phyloP scores from a whole-genome alignment of 495 filamentous ascomycete genomes.

The Umbilicaria muhlenbergii region DNA sequence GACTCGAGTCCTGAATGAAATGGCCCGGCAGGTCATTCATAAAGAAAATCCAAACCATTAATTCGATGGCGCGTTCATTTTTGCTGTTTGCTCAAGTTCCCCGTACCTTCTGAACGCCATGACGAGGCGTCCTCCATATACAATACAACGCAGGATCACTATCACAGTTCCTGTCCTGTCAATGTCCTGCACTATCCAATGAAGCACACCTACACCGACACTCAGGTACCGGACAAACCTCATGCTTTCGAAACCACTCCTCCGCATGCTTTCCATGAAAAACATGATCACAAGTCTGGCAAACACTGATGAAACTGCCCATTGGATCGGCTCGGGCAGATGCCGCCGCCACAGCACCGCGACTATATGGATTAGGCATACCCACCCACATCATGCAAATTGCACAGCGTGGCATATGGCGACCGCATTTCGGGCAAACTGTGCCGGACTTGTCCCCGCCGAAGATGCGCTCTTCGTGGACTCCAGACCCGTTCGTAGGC shows the following conservation, averaged over 20 bases:
- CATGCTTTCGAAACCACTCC: conserved; percentile 72
- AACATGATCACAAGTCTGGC: conserved; percentile 76
- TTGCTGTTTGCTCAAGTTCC: too few relatives aligned
- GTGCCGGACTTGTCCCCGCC: conserved; percentile 20
- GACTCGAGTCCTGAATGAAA: too few relatives aligned
- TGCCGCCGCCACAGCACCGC: conserved; percentile 34
- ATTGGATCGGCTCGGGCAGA: conserved; percentile 8
- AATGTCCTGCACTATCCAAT: conserved; percentile 1
- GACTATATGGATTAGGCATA: conserved; percentile 50
- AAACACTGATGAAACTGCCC: conserved; percentile 53
- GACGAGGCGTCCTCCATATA: background rate
- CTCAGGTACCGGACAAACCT: conserved; percentile 75
- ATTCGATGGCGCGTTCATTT: too few relatives aligned
- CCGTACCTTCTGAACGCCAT: too few relatives aligned
- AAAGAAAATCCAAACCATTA: too few relatives aligned
- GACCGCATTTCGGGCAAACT: conserved; percentile 71
- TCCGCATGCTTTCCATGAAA: conserved; percentile 78
- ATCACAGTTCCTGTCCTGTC: background rate
- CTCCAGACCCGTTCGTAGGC: conserved; percentile 14
- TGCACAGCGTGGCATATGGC: conserved; percentile 77
- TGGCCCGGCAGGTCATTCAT: too few relatives aligned
- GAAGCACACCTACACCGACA: conserved; percentile 66
- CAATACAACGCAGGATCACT: background rate
- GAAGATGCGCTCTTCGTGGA: conserved; percentile 17
- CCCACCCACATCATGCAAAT: conserved; percentile 80